Percentiles rank a stretch among this genome's conserved stretches.
These are phyloP conservation scores for Eugenia klotzschiana DNA, from an alignment of 441 rosid genomes.

Conservation along the genomic window DNA sequence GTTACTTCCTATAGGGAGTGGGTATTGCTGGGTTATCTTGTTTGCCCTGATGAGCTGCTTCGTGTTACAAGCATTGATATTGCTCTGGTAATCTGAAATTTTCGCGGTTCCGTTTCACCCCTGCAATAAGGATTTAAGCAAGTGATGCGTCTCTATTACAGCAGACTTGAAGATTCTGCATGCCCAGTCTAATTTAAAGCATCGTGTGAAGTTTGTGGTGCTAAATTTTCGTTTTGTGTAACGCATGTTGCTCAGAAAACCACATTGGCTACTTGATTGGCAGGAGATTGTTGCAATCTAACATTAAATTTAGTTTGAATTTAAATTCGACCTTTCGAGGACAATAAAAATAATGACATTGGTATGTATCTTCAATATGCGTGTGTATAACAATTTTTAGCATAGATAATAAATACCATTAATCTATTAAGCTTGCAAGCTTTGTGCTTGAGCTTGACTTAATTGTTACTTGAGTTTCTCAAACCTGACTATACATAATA, in stretches of 20 bases:
- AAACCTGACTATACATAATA: background rate
- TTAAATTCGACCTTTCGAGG: background rate
- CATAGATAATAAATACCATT: background rate
- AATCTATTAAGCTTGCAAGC: background rate
- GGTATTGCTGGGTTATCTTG: conserved; percentile 97
- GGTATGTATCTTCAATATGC: background rate
- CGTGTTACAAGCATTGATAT: conserved; percentile 99
- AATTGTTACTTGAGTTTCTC: background rate
- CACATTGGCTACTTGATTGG: background rate
- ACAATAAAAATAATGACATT: background rate
- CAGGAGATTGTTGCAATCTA: background rate
- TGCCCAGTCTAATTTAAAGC: background rate
- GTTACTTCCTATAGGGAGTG: conserved; percentile 96
- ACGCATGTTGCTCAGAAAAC: background rate
- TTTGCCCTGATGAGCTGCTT: conserved; percentile 98
- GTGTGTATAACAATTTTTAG: background rate
- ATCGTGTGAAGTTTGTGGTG: background rate
- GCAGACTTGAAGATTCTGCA: background rate
- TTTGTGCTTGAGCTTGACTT: background rate
- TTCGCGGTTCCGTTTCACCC: background rate
- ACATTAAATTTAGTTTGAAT: background rate
- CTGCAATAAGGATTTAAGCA: background rate
- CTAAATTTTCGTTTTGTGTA: background rate
- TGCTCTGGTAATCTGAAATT: conserved; percentile 47
- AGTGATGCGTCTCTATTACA: background rate